Percentiles rank a stretch among this genome's conserved stretches.
These are phyloP conservation scores for Phytophthora chlamydospora DNA, from an alignment of 352 stramenopile genomes.

Conservation along the genomic window DNA sequence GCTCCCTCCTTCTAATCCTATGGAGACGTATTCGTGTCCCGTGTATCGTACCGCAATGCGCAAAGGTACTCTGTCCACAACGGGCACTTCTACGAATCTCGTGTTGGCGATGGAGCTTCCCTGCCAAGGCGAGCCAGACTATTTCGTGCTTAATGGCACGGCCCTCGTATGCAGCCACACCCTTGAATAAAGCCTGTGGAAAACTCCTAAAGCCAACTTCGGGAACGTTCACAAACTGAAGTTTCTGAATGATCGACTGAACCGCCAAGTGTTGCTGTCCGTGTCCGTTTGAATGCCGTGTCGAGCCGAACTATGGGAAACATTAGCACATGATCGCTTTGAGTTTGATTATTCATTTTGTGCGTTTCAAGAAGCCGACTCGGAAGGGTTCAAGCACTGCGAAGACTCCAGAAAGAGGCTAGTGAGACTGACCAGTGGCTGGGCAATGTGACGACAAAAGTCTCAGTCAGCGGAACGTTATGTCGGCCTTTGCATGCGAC, in stretches of 20 bases:
- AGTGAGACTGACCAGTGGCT: neutral
- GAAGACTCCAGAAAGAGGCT: slow-evolving; percentile 3
- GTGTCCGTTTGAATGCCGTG: neutral
- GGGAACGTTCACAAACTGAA: too few relatives aligned
- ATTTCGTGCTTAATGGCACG: slow-evolving; percentile 92
- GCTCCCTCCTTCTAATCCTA: neutral
- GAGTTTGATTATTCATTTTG: neutral
- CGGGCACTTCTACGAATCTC: slow-evolving; percentile 94
- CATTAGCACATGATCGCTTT: slow-evolving; percentile 12
- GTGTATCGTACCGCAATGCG: slow-evolving; percentile 92
- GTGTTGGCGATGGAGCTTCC: slow-evolving; percentile 91
- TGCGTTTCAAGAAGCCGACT: slow-evolving; percentile 5
- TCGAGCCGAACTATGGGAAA: neutral
- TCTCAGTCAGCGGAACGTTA: neutral
- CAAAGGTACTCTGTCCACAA: slow-evolving; percentile 92
- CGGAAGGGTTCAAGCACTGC: neutral
- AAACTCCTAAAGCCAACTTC: neutral
- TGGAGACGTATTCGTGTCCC: slow-evolving; percentile 83
- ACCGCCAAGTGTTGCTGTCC: neutral
- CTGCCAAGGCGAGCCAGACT: slow-evolving; percentile 66
- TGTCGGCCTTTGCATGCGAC: too few relatives aligned
- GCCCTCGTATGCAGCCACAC: slow-evolving; percentile 81
- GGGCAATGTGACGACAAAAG: neutral
- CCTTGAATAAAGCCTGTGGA: slow-evolving; percentile 1
- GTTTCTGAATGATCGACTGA: too few relatives aligned